phyloP scores from a whole-genome alignment of 805 yeast species.

The Wickerhamomyces tratensis region DNA sequence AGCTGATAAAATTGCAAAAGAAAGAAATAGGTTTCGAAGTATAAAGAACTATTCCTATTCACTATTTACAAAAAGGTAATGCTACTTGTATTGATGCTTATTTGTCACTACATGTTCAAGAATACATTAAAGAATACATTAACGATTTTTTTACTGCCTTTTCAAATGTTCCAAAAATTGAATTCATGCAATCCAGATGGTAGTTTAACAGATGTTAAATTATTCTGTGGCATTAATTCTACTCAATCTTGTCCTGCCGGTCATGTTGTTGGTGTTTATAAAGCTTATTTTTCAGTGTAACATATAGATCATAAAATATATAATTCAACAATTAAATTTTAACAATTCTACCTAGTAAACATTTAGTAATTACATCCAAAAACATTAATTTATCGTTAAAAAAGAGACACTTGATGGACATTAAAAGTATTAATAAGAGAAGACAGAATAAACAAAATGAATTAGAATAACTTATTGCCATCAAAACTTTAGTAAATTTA shows the following conservation, averaged over 20 bases:
- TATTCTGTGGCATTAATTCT: slow-evolving; percentile 82
- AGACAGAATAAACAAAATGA: no score
- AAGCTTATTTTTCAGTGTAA: slow-evolving; percentile 47
- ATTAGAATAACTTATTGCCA: no score
- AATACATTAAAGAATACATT: slow-evolving; percentile 54
- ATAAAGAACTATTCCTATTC: slow-evolving; percentile 80
- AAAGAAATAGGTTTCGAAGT: slow-evolving; percentile 59
- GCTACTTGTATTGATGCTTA: slow-evolving; percentile 79
- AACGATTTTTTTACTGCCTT: slow-evolving; percentile 57
- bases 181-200: slow-evolving; percentile 98
- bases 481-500: no score
- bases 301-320: no score
- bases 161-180: slow-evolving; percentile 32
- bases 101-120: slow-evolving; percentile 66
- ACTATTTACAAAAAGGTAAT: slow-evolving; percentile 63
- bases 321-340: no score
- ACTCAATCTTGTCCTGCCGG: slow-evolving; percentile 97
- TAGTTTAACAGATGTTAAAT: slow-evolving; percentile 76
- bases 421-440: no score
- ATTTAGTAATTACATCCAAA: no score
- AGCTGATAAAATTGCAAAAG: slow-evolving; percentile 49
- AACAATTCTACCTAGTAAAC: no score
- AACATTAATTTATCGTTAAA: no score
- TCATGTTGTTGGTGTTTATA: slow-evolving; percentile 89
- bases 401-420: no score